Conservation (phyloP, 2,329 filamentous ascomycete genomes). For the Ceratocystis colombiana region DNA sequence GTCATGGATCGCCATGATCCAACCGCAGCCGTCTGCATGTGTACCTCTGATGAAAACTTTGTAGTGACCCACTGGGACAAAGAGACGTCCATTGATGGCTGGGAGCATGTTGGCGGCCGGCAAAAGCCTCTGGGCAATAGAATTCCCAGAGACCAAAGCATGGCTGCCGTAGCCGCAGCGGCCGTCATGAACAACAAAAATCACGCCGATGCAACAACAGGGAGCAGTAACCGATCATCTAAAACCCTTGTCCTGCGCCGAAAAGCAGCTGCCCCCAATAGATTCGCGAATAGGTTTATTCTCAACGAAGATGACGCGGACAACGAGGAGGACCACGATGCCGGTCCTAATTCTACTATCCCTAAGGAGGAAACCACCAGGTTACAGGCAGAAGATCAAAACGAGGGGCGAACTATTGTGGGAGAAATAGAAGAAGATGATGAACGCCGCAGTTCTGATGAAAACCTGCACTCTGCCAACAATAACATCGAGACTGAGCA, state of each 20-base stretch:
- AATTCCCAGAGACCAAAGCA: not conserved
- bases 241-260: slow-evolving; percentile 6
- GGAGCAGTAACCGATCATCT: not conserved
- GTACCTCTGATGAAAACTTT: not conserved
- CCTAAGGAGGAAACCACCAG: not conserved
- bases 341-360: not conserved
- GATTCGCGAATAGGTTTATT: slow-evolving; percentile 7
- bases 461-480: not conserved
- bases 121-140: not conserved
- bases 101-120: not conserved
- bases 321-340: not conserved
- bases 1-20: slow-evolving; percentile 1
- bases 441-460: not conserved
- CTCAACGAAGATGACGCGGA: not conserved
- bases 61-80: not conserved
- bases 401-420: not conserved
- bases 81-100: not conserved
- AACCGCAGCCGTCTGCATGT: not conserved
- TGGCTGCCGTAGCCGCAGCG: slow-evolving; percentile 9
- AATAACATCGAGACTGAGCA: not conserved
- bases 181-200: not conserved
- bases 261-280: not conserved
- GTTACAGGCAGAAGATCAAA: not conserved
- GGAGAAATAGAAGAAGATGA: not conserved
- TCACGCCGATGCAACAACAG: not conserved